Base-by-base conservation (phyloP, 176 grass and related monocot genomes). In the Saccharum officinarum region DNA sequence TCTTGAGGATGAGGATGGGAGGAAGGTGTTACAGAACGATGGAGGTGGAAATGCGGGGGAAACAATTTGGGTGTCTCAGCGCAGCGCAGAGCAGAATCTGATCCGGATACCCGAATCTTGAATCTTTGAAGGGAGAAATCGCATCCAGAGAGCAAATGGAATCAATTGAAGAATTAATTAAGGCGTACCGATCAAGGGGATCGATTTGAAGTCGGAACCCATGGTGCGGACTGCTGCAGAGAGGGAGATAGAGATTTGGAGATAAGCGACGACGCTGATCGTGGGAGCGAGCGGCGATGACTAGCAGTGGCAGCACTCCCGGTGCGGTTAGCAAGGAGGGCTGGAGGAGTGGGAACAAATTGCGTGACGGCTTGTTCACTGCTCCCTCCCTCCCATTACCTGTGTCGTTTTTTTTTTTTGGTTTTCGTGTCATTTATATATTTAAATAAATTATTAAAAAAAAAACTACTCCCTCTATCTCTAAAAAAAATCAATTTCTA, bases 141-240 rank as follows among this genome's bases (percentile, higher is more conserved):
- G 28, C 38, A 80, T 59, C 78, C 23, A 8, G 11, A 7, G 10
- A 55, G 10, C 1, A 15, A 42, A 80, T 30, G 4, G 12, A 42
- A 33, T 54, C 28, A 41, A 67, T 69, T 0, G 16, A 72, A 14
- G 3, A 26, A 73, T 31, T 3, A 4, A 11, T 60, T 9, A 5
- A 2, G 10, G 12, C 83, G 4, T 93, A 96, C 94, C 94, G 17
- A 96, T 93, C 63, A 96, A 77, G 34, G 94, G 91, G 33, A 96
- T 96, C 28, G 89, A 72, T 78, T 88, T 91, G 91, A 96, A 96
- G 69, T 88, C 89, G 89, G 89, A 93, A 39, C 77, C 89, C 94
- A 93, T 96, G 84, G 17, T 31, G 72, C 1, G 1, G 30, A 20
- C 20, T 64, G 61, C 61, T 30, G 18, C 18, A 47, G 45, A 25